A percentile compares a stretch with the other conserved stretches of the same genome.
Conservation (phyloP, 2,329 filamentous ascomycete species). For the Neophaeococcomyces aloes region DNA sequence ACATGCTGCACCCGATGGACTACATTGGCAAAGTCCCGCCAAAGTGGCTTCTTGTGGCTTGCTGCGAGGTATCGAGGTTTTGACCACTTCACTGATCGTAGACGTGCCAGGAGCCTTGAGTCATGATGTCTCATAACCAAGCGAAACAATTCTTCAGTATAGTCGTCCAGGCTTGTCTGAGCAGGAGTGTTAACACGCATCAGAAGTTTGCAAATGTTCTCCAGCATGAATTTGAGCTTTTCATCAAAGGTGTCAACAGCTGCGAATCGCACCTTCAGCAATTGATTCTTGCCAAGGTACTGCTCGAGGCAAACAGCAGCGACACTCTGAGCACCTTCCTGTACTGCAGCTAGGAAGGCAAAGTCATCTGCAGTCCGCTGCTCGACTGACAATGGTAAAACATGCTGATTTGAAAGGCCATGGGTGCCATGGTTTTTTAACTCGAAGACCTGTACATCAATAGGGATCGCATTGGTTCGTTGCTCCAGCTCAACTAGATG, state of each 20-base stretch:
- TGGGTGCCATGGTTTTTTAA: not conserved
- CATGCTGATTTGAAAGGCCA: not conserved
- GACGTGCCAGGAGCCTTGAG: constrained; percentile 5
- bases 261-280: constrained; percentile 11
- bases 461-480: constrained; percentile 9
- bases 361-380: constrained; percentile 24
- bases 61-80: constrained; percentile 12
- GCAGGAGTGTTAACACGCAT: not conserved
- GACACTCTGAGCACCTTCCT: constrained; percentile 23
- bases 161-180: not conserved
- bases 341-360: constrained; percentile 24
- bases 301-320: constrained; percentile 26
- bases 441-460: constrained; percentile 8
- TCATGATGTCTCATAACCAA: constrained; percentile 3
- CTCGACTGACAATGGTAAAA: constrained; percentile 16
- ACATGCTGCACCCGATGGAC: constrained; percentile 12
- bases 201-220: not conserved
- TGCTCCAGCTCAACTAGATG: constrained; percentile 16
- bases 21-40: constrained; percentile 13
- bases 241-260: constrained; percentile 9
- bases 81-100: constrained; percentile 15
- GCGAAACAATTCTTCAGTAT: not conserved
- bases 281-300: not conserved
- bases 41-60: constrained; percentile 15
- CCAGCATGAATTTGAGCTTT: not conserved